Base-by-base conservation (phyloP, 2,329 filamentous ascomycete genomes). In the Aspergillus ruber region DNA sequence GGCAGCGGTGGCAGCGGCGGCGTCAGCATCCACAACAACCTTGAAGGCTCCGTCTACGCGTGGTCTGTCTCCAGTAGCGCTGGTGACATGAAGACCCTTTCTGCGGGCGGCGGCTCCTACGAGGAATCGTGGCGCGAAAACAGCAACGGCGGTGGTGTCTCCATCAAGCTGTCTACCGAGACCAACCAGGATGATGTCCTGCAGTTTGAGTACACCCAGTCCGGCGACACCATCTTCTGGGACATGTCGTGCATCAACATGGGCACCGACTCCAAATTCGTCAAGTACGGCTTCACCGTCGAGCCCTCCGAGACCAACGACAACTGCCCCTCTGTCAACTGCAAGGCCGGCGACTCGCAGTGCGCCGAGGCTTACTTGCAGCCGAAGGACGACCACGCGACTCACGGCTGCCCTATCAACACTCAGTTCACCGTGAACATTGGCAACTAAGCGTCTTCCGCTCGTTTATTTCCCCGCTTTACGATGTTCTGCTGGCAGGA, bases 161-260 rank as follows among this genome's bases (percentile, higher is more conserved):
- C 68, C 42, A 69, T 72, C 61, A 72, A 72, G 64, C 56, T 72
- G 35, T 57, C 68, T 49, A 60, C 62, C 50, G 48, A 52, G 17
- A 53, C 57, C 17, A 49, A 54, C 44, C 63, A 66, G 51, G 35
- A 50, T 47, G 60, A 69, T 18, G 62, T 72, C 41, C 66, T 71
- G n/a, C 69, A 72, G 62, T 71, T 68, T 54, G 66, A 68, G 53
- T 68, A 68, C 59, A 68, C 66, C 44, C 32, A 59, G 43, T 27
- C 49, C 8, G 50, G 50, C 20, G 53, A 58, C 39, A 65, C 58
- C 39, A 62, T 68, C 55, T 68, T 52, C 60, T 68, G 64, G 60
- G 66, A 68, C 54, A 58, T 68, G 45, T 66, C 63, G 44, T 63
- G 59, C 55, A 67, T 68, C 56, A 53, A 68, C 51, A 55, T 63